Base-by-base conservation (phyloP, 305 asterid species). In the Coffea humblotiana region DNA sequence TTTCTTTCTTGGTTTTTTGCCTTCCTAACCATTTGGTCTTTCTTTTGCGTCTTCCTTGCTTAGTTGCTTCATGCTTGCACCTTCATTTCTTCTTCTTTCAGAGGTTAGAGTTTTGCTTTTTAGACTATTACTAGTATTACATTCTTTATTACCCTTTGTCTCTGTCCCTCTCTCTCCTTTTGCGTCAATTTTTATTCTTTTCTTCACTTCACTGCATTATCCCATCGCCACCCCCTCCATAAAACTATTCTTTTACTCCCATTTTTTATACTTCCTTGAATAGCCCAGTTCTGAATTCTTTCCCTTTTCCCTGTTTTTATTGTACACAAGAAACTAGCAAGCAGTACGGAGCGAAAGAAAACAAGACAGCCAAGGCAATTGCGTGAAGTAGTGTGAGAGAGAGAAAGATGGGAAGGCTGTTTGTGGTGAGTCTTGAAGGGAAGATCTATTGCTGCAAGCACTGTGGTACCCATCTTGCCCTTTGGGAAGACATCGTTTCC, bases 391-490 rank as follows among this genome's bases (percentile, higher is more conserved):
- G 15, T 61, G 32, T n/a, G 2, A 61, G 67, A 65, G 70, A 65
- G 21, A 65, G 19, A 12, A 19, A 87, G 77, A 94, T 94, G 97
- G 97, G 97, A 77, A 88, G 95, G 87, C 87, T 90, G 75, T 94
- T 90, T 88, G 91, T 80, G 71, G 81, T 90, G 81, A 88, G 86
- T 37, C 96, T 94, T 68, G 97, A 93, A 88, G 98, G 97, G 80
- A 88, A 78, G 92, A 89, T 93, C 91, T 94, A 94, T 85, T 90
- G 94, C 76, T 94, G 98, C 92, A 94, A 90, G 89, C 90, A 90
- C 88, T 94, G 98, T 86, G 93, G 88, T 82, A 91, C 96, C 56
- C 97, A 93, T 87, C 97, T 93, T 76, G 93, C 94, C 87, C 86
- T 86, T 69, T 70, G 82, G 66, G 89, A 94, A 25, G 92, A 91